Base-by-base conservation (phyloP, 2,329 filamentous ascomycete genomes). In the Neocatenulostroma microsporum region DNA sequence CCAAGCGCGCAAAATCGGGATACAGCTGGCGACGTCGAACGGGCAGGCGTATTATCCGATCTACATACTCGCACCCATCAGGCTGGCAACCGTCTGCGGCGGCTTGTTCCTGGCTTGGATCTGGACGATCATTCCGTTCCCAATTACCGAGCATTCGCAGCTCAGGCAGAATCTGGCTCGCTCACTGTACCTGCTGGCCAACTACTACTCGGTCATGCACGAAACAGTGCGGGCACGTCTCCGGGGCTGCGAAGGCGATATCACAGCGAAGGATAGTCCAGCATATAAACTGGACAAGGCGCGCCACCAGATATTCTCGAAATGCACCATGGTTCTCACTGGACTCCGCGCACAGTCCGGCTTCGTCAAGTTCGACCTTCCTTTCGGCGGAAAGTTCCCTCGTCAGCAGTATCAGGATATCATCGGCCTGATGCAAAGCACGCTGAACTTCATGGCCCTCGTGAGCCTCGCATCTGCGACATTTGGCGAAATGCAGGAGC, bases 381-480 rank as follows among this genome's bases (percentile, higher is more conserved):
- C 75, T 0, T 69, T 88, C 12, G 82, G 83, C 11, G 83, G 83
- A 17, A 72, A 71, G 28, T 88, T 86, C 47, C 83, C 83, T 0
- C 69, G 69, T 21, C 63, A 73, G 36, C 67, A 73, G 11, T 86
- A 85, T 58, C 70, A 80, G 35, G 64, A 69, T 24, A 76, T 84
- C 40, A 78, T 83, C 33, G 58, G 62, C 2, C 68, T 72, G 23
- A 68, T 80, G 11, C 64, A 72, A 42, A 74, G 71, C 46, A 78
- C 84, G 27, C 69, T 79, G 44, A 77, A 76, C 48, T 85, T 84
- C 57, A 74, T 84, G 34, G 72, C 76, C 4, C 67, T 86, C 3
- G 69, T 83, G 20, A 72, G 72, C 19, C 82, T 82, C 50, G 72
- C 76, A 21, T 80, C 76, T 0, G 60, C 73, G 30, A 72, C 73